Conservation (phyloP, 2,329 filamentous ascomycete genomes). For the Pseudocercospora pini-densiflorae region DNA sequence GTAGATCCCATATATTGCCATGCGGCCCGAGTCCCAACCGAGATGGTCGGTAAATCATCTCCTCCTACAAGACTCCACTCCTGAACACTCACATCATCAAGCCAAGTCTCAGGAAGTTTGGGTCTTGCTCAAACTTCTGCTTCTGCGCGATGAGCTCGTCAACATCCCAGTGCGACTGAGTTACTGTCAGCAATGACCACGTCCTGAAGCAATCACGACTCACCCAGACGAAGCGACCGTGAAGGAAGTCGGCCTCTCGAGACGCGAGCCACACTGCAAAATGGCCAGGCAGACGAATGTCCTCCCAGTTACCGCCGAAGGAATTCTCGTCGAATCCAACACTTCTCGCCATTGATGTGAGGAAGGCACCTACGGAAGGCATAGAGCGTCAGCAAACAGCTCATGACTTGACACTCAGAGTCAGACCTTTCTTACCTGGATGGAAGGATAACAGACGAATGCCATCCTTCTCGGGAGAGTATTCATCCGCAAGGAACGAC, state of each 20-base stretch:
- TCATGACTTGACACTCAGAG: background rate
- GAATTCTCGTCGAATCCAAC: slow-evolving; percentile 5
- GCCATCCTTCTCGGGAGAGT: background rate
- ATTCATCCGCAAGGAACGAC: slow-evolving; percentile 10
- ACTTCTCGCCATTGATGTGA: slow-evolving; percentile 5
- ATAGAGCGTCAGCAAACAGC: background rate
- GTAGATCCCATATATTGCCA: slow-evolving; percentile 1
- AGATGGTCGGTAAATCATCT: background rate
- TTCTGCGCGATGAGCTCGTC: slow-evolving; percentile 28
- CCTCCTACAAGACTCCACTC: slow-evolving; percentile 28
- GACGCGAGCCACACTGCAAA: slow-evolving; percentile 46
- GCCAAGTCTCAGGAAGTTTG: slow-evolving; percentile 28
- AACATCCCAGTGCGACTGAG: slow-evolving; percentile 27
- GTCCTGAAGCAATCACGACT: background rate
- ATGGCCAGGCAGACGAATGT: slow-evolving; percentile 30
- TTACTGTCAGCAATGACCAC: background rate
- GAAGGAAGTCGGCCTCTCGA: slow-evolving; percentile 46
- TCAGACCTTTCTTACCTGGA: slow-evolving; percentile 9
- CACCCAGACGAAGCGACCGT: slow-evolving; percentile 40
- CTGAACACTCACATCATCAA: slow-evolving; percentile 14
- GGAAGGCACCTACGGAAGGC: slow-evolving; percentile 8
- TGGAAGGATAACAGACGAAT: slow-evolving; percentile 21
- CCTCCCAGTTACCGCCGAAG: slow-evolving; percentile 18
- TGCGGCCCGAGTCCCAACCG: slow-evolving; percentile 1
- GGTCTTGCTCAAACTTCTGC: slow-evolving; percentile 15